Evolutionary conservation across 495 filamentous ascomycete genomes (phyloP).

Genomic region (Xylaria sp.): DNA sequence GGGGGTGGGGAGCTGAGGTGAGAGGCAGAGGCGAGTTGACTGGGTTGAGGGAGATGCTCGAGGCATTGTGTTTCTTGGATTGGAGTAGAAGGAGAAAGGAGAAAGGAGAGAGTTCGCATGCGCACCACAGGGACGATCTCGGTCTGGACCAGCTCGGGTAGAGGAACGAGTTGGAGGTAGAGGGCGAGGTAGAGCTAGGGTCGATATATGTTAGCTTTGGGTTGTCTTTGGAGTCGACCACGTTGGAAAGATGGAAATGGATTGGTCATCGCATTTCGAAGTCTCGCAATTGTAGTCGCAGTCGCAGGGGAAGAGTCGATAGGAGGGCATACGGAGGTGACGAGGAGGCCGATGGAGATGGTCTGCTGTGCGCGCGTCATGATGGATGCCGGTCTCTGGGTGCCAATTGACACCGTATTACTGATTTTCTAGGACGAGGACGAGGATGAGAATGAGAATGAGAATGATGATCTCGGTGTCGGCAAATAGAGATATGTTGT

Average conservation of each 20-base stretch:
- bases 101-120: conserved; percentile 9
- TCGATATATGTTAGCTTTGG: not conserved
- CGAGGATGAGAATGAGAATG: too few relatives aligned
- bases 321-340: conserved; percentile 72
- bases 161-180: conserved; percentile 83
- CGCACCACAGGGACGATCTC: conserved; percentile 76
- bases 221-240: not conserved
- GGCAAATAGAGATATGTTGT: not conserved
- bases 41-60: too few relatives aligned
- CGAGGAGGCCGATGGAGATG: conserved; percentile 81
- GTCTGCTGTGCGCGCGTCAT: conserved; percentile 98
- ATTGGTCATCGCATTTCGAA: not conserved
- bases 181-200: conserved; percentile 83
- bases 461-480: not conserved
- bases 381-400: conserved; percentile 31
- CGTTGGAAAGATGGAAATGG: not conserved
- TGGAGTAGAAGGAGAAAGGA: not conserved
- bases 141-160: conserved; percentile 74
- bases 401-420: not conserved
- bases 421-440: not conserved
- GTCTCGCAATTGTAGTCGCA: too few relatives aligned
- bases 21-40: too few relatives aligned
- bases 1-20: not conserved
- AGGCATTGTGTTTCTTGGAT: not conserved
- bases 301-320: conserved; percentile 10